Percentiles rank a stretch among this genome's conserved stretches.
Conservation (phyloP, 805 yeast genomes). For the Metschnikowia colocasiae region DNA sequence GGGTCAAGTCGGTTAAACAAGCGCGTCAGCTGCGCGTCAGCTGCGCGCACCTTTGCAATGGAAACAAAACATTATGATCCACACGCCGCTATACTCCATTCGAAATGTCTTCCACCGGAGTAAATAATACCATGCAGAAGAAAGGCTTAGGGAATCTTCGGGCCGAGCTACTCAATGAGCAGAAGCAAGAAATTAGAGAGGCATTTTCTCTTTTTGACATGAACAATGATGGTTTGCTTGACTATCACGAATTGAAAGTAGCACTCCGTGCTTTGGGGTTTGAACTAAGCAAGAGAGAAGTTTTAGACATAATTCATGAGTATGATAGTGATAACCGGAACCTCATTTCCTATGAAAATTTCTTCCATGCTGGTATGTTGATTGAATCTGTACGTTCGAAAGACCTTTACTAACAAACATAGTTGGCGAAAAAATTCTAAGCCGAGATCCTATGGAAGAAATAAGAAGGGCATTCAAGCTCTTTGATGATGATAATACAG, state of each 20-base stretch:
- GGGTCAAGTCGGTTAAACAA: not conserved
- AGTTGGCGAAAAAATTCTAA: conserved; percentile 78
- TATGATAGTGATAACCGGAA: conserved; percentile 75
- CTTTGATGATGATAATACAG: conserved; percentile 85
- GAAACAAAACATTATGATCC: conserved; percentile 1
- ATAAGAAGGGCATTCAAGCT: conserved; percentile 83
- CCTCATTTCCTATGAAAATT: conserved; percentile 75
- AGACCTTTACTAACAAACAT: conserved; percentile 23
- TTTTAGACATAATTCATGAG: conserved; percentile 71
- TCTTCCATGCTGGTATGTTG: conserved; percentile 65
- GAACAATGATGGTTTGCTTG: conserved; percentile 85
- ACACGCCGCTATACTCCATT: not conserved
- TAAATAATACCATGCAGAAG: conserved; percentile 12
- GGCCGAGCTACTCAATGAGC: conserved; percentile 75
- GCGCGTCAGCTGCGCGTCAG: conserved; percentile 5
- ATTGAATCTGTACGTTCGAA: not conserved
- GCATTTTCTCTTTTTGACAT: conserved; percentile 90
- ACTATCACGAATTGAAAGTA: conserved; percentile 89
- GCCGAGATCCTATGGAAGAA: conserved; percentile 91
- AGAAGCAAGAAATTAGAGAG: conserved; percentile 85
- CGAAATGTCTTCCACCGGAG: conserved; percentile 12
- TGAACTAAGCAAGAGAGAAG: conserved; percentile 71
- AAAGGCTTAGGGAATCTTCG: conserved; percentile 43
- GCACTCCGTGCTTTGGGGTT: conserved; percentile 94
- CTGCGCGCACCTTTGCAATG: conserved; percentile 3